Evolutionary conservation across 208 protist species (phyloP), one percentile per base, ranked within the genome.

Genomic region (Leishmania guyanensis): DNA sequence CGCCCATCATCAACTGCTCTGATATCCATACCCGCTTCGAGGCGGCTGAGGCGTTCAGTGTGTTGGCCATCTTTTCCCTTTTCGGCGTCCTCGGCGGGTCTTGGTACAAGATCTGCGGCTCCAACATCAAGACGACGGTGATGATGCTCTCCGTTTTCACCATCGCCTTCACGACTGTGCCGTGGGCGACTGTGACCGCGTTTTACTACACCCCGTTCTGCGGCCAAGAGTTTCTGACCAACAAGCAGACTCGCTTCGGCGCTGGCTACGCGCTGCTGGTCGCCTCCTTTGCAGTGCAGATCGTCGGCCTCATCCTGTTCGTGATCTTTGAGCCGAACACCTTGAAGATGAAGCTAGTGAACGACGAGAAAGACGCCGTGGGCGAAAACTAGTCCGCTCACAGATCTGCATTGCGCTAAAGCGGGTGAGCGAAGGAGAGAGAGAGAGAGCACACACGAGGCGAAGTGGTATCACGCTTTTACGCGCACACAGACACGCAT

Each of bases 181-280:
- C 90, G 20, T 95, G 87, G 83, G 82, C 90, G 10, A 74, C 89
- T 17, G 87, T 92, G n/a, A 80, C 86, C 0, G 43, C 90, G 54
- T 75, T 93, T 64, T 91, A 95, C 83, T 77, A 90, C 86, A 89
- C 79, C 65, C 36, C 75, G 68, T 95, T 83, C 89, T 95, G 92
- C 82, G 89, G 88, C 64, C 77, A 86, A 50, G 60, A 73, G 53
- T 88, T 78, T 33, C 84, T 87, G 50, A 91, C 86, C 0, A 22
- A 77, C 26, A 26, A 60, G 33, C 12, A 86, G 60, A 87, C 80
- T 65, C 86, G 85, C 64, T 88, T 85, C 50, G 90, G 85, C 79
- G 53, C 82, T 8, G 92, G 92, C 72, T 95, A 87, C 82, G 84
- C 80, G 66, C 77, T 93, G 65, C 62, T 92, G 39, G 70, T 92